A percentile compares a stretch with the other conserved stretches of the same genome.
phyloP scores from a whole-genome alignment of 78 protist species.

The Dictyostelium firmibasis region DNA sequence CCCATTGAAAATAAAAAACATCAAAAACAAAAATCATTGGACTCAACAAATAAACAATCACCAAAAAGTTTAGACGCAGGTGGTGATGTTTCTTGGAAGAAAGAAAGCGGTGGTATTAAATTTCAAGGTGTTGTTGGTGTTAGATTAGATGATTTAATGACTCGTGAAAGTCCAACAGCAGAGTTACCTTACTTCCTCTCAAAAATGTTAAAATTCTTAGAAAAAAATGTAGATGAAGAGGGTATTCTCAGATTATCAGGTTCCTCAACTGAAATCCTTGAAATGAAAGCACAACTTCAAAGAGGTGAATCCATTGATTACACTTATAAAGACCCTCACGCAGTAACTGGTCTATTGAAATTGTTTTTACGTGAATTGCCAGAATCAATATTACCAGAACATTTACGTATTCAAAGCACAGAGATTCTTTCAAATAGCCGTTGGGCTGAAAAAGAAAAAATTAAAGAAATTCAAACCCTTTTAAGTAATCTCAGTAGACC shows the following conservation, averaged over 20 bases:
- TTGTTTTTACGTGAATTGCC: slow-evolving; percentile 77
- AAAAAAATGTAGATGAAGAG: slow-evolving; percentile 42
- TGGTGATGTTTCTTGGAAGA: slow-evolving; percentile 13
- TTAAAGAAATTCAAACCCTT: not conserved
- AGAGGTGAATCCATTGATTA: slow-evolving; percentile 59
- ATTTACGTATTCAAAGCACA: slow-evolving; percentile 8
- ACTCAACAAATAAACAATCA: not conserved
- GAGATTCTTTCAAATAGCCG: not conserved
- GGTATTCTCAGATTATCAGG: slow-evolving; percentile 68
- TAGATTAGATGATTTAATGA: slow-evolving; percentile 49
- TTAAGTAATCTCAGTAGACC: slow-evolving; percentile 30
- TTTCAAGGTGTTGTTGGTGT: slow-evolving; percentile 73
- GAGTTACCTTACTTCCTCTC: slow-evolving; percentile 64
- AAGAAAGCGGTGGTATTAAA: slow-evolving; percentile 38
- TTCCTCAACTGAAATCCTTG: slow-evolving; percentile 42
- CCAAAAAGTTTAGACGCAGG: not conserved
- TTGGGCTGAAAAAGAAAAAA: slow-evolving; percentile 33
- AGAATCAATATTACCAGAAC: slow-evolving; percentile 24
- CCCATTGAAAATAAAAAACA: slow-evolving; percentile 38
- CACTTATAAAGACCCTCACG: slow-evolving; percentile 58
- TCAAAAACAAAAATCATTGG: slow-evolving; percentile 37
- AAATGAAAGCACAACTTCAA: slow-evolving; percentile 27
- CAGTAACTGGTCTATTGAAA: slow-evolving; percentile 76
- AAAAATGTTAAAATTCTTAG: slow-evolving; percentile 48
- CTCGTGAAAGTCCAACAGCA: slow-evolving; percentile 36